Conservation (phyloP, 257 asterid species). For the Dorcoceras hygrometricum region DNA sequence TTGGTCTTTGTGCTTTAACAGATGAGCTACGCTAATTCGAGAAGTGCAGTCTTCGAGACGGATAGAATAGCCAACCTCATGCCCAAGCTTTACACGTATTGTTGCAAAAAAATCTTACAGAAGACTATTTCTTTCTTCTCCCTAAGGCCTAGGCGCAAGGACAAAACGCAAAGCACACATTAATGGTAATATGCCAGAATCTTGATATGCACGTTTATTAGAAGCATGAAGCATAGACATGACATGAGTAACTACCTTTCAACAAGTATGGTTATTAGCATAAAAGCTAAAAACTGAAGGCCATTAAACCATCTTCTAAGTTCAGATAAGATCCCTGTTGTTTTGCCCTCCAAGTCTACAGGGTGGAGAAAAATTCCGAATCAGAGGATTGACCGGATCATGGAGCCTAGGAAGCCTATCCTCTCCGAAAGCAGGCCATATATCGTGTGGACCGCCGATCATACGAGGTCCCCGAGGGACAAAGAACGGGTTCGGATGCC, state of each 20-base stretch:
- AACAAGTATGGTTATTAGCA: background rate
- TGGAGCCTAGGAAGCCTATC: constrained; percentile 13
- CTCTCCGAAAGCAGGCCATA: constrained; percentile 27
- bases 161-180: too few relatives aligned
- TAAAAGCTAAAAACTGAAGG: background rate
- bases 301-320: background rate
- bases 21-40: too few relatives aligned
- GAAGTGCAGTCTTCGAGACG: too few relatives aligned
- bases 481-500: constrained; percentile 33
- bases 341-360: constrained; percentile 38
- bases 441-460: constrained; percentile 46
- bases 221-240: background rate
- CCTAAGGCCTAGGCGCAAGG: too few relatives aligned
- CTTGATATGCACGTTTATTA: too few relatives aligned
- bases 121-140: too few relatives aligned
- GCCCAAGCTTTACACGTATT: too few relatives aligned
- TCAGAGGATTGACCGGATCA: constrained; percentile 13
- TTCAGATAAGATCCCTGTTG: constrained; percentile 6
- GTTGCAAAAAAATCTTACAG: too few relatives aligned
- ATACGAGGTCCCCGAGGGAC: constrained; percentile 37
- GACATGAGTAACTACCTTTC: background rate
- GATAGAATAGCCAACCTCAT: too few relatives aligned
- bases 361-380: constrained; percentile 32
- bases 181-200: too few relatives aligned
- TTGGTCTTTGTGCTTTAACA: too few relatives aligned